Conservation (phyloP, 2,329 filamentous ascomycete species). For the Beauveria rudraprayagi region DNA sequence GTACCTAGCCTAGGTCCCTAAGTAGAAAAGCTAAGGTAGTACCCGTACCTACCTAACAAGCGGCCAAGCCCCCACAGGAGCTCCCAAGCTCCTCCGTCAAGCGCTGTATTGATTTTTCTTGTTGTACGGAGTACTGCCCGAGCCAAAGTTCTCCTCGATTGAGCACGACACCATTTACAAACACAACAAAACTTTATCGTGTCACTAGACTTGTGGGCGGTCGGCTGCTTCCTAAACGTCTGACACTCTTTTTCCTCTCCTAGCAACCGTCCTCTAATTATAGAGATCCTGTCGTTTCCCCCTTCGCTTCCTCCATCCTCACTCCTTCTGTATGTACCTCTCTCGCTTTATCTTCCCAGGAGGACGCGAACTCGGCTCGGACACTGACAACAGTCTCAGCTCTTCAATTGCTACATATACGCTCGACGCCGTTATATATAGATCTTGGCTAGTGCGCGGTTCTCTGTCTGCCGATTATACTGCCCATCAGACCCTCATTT, state of each 20-base stretch:
- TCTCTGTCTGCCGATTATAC: not conserved
- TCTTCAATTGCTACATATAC: not conserved
- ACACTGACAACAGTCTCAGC: not conserved
- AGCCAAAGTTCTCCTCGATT: not conserved
- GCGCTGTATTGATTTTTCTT: slow-evolving; percentile 2
- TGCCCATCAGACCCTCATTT: not conserved
- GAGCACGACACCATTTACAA: not conserved
- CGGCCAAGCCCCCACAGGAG: not conserved
- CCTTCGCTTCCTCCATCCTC: not conserved
- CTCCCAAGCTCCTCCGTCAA: not conserved
- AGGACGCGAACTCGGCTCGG: not conserved
- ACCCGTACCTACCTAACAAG: no score
- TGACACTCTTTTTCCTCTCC: not conserved
- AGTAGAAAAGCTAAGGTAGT: no score
- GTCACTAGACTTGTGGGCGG: not conserved
- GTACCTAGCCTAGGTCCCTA: not conserved
- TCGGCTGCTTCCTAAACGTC: not conserved
- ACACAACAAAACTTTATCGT: not conserved
- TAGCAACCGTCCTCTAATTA: not conserved
- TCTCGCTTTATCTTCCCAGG: not conserved
- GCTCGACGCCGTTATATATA: not conserved
- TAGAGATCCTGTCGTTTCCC: not conserved
- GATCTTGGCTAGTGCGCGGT: not conserved
- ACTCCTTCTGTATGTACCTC: not conserved
- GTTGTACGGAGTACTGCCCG: not conserved